Conservation (phyloP, 2,329 filamentous ascomycete genomes). For the Hirsutella rhossiliensis region DNA sequence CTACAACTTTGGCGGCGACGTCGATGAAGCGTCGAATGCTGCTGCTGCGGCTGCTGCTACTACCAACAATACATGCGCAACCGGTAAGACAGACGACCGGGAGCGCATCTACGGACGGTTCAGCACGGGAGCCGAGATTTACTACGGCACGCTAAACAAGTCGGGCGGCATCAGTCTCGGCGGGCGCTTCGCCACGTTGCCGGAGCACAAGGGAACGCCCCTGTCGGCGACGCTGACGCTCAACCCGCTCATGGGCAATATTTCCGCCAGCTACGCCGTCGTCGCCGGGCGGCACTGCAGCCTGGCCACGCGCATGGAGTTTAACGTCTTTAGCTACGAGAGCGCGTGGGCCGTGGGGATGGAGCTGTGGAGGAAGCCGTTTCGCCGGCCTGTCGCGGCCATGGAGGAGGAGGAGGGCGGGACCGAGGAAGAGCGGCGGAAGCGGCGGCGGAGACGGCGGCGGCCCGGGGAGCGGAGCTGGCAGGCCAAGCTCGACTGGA, state of each 20-base stretch:
- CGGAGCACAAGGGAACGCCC: constrained; percentile 70
- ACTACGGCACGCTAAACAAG: constrained; percentile 86
- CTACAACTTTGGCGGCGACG: constrained; percentile 85
- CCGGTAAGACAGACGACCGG: constrained; percentile 24
- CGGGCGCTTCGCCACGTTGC: constrained; percentile 78
- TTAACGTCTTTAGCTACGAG: constrained; percentile 98
- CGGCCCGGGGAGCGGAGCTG: constrained; percentile 27
- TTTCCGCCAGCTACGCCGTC: constrained; percentile 85
- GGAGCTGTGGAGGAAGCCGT: constrained; percentile 73
- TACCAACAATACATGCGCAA: constrained; percentile 19
- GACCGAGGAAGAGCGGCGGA: constrained; percentile 11
- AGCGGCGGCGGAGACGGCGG: constrained; percentile 15
- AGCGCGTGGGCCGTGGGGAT: constrained; percentile 85
- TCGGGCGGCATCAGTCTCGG: constrained; percentile 85
- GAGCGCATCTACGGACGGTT: constrained; percentile 69
- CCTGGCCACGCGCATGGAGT: constrained; percentile 83
- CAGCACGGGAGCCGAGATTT: constrained; percentile 83
- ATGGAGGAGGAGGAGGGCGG: constrained; percentile 10
- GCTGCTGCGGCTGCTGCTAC: constrained; percentile 11
- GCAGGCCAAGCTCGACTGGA: constrained; percentile 40
- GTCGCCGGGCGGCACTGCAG: constrained; percentile 73
- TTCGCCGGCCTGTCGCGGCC: constrained; percentile 24
- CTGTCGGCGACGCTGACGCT: constrained; percentile 88
- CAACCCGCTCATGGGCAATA: constrained; percentile 87
- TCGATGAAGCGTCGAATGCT: constrained; percentile 18